Evolutionary conservation across 2,329 filamentous ascomycete genomes (phyloP).

Genomic region (Exophiala mesophila): DNA sequence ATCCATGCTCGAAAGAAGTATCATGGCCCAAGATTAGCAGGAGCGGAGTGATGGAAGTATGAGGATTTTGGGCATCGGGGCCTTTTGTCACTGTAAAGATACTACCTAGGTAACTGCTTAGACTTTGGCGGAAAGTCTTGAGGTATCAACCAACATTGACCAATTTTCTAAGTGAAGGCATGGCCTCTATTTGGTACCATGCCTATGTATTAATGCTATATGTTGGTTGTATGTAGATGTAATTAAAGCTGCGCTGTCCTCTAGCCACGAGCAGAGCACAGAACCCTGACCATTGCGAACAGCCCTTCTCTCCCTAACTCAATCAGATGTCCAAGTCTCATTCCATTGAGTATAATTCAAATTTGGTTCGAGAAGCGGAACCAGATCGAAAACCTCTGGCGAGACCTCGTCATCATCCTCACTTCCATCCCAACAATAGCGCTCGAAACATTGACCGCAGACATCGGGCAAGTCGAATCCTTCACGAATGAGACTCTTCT

Average conservation of each 20-base stretch:
- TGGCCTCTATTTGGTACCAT: too few relatives aligned
- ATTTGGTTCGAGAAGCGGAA: conserved; percentile 1
- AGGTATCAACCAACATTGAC: too few relatives aligned
- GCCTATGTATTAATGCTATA: too few relatives aligned
- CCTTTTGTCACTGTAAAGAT: too few relatives aligned
- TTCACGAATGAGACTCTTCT: conserved; percentile 67
- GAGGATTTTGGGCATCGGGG: too few relatives aligned
- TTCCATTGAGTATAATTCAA: conserved; percentile 7
- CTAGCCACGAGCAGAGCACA: neutral
- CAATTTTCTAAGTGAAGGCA: too few relatives aligned
- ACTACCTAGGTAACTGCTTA: too few relatives aligned
- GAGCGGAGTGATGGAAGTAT: neutral
- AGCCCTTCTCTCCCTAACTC: too few relatives aligned
- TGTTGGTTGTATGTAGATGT: too few relatives aligned
- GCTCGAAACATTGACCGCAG: conserved; percentile 69
- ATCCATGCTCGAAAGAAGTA: conserved; percentile 23
- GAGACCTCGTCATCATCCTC: conserved; percentile 9
- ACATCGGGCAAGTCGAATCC: conserved; percentile 62
- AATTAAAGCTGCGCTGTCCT: too few relatives aligned
- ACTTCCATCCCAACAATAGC: conserved; percentile 90
- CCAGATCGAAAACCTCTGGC: neutral
- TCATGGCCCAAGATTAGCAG: conserved; percentile 22
- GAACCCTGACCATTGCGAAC: neutral
- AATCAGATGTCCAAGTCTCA: conserved; percentile 5
- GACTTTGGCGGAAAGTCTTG: too few relatives aligned